These are phyloP conservation scores for Peronospora tabacina DNA, from an alignment of 352 stramenopile species.

Conservation along the genomic window DNA sequence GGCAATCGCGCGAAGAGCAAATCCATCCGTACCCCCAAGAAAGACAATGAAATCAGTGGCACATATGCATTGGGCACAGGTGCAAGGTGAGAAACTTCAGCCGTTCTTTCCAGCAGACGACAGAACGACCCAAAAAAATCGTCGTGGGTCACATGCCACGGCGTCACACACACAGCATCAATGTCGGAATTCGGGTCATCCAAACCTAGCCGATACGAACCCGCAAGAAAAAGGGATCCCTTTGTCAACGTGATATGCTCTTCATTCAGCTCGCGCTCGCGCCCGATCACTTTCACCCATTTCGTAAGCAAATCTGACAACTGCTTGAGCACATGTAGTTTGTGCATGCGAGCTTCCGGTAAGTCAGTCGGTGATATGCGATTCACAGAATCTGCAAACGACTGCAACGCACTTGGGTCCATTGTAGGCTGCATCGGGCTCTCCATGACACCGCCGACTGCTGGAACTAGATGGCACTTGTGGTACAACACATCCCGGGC, in stretches of 20 bases:
- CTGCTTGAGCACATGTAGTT: conserved; percentile 59
- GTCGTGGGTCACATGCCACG: conserved; percentile 72
- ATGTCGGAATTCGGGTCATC: conserved; percentile 81
- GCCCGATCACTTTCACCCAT: conserved; percentile 72
- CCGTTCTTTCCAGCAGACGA: conserved; percentile 49
- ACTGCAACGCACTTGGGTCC: conserved; percentile 25
- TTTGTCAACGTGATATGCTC: conserved; percentile 70
- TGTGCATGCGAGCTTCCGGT: conserved; percentile 43
- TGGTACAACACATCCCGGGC: conserved; percentile 76
- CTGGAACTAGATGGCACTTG: conserved; percentile 69
- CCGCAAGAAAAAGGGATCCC: conserved; percentile 71
- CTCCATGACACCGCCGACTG: conserved; percentile 57
- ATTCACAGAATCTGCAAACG: conserved; percentile 53
- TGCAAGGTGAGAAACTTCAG: conserved; percentile 62
- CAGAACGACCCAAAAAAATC: conserved; percentile 85
- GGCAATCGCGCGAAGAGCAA: conserved; percentile 85
- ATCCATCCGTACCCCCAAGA: conserved; percentile 86
- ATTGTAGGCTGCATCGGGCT: conserved; percentile 31
- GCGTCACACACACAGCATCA: conserved; percentile 74
- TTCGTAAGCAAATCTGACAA: conserved; percentile 63
- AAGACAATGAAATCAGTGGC: conserved; percentile 87
- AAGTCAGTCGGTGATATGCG: conserved; percentile 47
- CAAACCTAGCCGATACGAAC: conserved; percentile 81
- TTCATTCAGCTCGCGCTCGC: conserved; percentile 52
- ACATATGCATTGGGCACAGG: conserved; percentile 88